phyloP scores from a whole-genome alignment of 108 stramenopile genomes.

The Chaetoceros muelleri region DNA sequence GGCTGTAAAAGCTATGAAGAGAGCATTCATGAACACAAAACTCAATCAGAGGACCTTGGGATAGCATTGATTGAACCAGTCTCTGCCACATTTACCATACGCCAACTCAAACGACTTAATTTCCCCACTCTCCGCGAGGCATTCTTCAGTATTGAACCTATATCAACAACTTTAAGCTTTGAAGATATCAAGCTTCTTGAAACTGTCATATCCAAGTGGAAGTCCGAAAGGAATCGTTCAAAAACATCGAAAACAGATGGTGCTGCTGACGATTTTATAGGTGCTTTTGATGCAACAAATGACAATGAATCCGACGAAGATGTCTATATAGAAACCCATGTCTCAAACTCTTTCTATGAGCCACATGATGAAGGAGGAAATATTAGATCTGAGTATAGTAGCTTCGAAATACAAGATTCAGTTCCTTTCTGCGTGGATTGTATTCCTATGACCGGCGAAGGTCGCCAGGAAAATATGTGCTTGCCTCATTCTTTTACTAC shows the following conservation, averaged over 20 bases:
- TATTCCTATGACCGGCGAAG: neutral
- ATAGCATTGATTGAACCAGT: constrained; percentile 62
- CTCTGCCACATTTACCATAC: constrained; percentile 38
- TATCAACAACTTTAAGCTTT: constrained; percentile 55
- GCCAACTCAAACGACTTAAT: constrained; percentile 12
- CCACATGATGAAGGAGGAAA: constrained; percentile 3
- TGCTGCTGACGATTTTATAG: neutral
- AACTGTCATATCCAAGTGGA: constrained; percentile 30
- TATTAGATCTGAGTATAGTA: constrained; percentile 1
- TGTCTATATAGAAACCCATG: neutral
- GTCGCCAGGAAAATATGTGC: neutral
- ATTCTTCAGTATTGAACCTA: constrained; percentile 43
- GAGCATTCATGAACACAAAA: neutral
- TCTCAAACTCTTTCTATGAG: neutral
- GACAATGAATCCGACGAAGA: neutral
- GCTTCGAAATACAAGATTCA: no score
- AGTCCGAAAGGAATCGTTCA: constrained; percentile 5
- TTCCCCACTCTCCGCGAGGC: constrained; percentile 38
- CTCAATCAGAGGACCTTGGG: constrained; percentile 14
- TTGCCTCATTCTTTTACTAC: neutral
- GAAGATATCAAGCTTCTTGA: constrained; percentile 52
- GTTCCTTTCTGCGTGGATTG: no score
- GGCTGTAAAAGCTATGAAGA: neutral
- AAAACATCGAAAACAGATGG: neutral
- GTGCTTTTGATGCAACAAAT: no score